phyloP scores from a whole-genome alignment of 768 basidiomycete species.

The Ramaria rubella region DNA sequence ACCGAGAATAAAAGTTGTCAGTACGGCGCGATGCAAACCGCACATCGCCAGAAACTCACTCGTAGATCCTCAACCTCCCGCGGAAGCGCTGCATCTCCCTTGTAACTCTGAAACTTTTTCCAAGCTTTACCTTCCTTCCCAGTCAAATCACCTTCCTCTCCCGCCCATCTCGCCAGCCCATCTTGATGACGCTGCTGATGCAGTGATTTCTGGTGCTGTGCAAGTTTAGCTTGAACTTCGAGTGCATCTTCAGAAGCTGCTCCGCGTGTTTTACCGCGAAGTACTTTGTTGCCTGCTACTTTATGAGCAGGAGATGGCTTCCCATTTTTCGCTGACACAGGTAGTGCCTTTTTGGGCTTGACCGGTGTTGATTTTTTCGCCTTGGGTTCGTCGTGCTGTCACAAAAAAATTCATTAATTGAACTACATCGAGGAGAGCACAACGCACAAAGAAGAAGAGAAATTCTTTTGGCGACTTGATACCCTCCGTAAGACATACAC shows the following conservation, averaged over 20 bases:
- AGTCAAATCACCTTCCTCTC: conserved; percentile 64
- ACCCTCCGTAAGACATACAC: conserved; percentile 74
- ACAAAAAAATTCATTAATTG: conserved; percentile 27
- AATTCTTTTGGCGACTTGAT: conserved; percentile 80
- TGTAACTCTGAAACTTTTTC: conserved; percentile 96
- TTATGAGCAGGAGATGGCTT: conserved; percentile 56
- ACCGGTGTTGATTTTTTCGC: conserved; percentile 52
- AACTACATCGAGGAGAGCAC: neutral
- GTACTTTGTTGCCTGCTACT: conserved; percentile 75
- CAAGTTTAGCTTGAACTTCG: conserved; percentile 68
- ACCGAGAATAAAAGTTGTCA: neutral
- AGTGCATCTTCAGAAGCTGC: conserved; percentile 81
- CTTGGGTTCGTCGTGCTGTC: conserved; percentile 49
- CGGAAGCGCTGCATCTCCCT: conserved; percentile 87
- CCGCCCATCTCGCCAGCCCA: conserved; percentile 78
- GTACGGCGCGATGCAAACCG: conserved; percentile 4
- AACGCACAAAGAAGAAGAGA: conserved; percentile 55
- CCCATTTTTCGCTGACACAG: conserved; percentile 52
- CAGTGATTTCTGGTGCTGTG: conserved; percentile 82
- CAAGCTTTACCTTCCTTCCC: conserved; percentile 89
- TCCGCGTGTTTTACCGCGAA: conserved; percentile 86
- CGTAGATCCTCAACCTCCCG: conserved; percentile 72
- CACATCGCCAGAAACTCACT: conserved; percentile 39
- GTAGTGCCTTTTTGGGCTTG: conserved; percentile 42
- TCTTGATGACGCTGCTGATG: conserved; percentile 70